A percentile compares a stretch with the other conserved stretches of the same genome.
These are phyloP conservation scores for Quercus berberidifolia DNA, from an alignment of 306 rosid genomes.

Conservation along the genomic window DNA sequence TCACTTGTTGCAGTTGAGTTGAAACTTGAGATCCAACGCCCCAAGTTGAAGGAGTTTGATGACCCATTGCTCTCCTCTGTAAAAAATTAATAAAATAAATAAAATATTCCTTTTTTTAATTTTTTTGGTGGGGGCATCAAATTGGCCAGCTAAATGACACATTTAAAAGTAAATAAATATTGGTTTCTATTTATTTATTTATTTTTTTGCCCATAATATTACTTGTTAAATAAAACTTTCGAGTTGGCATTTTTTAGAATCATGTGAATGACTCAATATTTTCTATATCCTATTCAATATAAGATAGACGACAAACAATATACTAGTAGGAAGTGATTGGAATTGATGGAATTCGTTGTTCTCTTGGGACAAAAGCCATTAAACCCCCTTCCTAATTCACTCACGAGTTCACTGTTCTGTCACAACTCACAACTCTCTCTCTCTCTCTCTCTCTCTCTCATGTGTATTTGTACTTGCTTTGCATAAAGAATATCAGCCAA, in stretches of 20 bases:
- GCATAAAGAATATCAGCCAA: background rate
- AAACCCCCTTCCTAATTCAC: background rate
- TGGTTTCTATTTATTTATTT: too few species aligned
- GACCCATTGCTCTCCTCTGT: too few species aligned
- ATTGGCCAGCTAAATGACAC: background rate
- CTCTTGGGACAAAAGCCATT: background rate
- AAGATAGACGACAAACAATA: background rate
- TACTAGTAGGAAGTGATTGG: background rate
- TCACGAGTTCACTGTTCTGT: slow-evolving; percentile 37
- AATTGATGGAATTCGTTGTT: background rate
- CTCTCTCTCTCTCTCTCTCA: background rate
- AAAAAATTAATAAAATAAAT: too few species aligned
- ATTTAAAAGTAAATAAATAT: too few species aligned
- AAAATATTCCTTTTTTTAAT: too few species aligned
- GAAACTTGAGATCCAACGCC: too few species aligned
- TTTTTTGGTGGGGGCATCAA: too few species aligned
- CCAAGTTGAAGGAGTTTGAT: too few species aligned
- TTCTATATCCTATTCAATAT: too few species aligned
- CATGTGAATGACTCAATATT: background rate
- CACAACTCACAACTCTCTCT: background rate
- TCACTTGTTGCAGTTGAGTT: too few species aligned
- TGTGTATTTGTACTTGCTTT: background rate
- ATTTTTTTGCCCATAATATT: background rate
- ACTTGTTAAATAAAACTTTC: background rate
- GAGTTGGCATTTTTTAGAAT: background rate